Evolutionary conservation across 2,329 filamentous ascomycete genomes (phyloP), one percentile per base, ranked within the genome.

Genomic region (Fusarium cyanostomum): DNA sequence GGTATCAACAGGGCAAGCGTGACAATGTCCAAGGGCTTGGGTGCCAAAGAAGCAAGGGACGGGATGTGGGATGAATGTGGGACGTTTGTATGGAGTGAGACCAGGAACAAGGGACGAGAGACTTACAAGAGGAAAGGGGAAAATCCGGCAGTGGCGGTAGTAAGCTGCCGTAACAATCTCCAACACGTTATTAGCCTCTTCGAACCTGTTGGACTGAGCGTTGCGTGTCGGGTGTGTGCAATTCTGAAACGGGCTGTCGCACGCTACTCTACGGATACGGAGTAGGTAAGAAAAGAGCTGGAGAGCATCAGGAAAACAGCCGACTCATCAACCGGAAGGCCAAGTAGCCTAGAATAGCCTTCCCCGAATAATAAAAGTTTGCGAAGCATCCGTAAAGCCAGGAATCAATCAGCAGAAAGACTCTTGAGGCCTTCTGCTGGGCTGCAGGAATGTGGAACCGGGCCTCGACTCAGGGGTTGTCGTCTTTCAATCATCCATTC

Each of bases 21-120:
- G 49, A 63, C 43, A 27, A 55, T 55, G 27, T 44, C 41, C 58
- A 58, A 55, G 52, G 52, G 48, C 49, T 62, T 48, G 43, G 37
- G 44, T 49, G 46, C 48, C 51, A 58, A 59, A 62, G 62, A 59
- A 65, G 62, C 62, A 59, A 63, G 62, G 42, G 62, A 66, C 53
- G 42, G 41, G 35, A 58, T 59, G 62, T 53, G 51, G 55, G 55
- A 60, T 51, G 55, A 51, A 35, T 45, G 45, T 37, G 38, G 35
- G 35, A 50, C 35, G 34, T 50, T 62, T 58, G 61, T 26, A 65
- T 48, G 9, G 39, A 56, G 51, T 41, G 39, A 21, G 42, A 38
- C 62, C 41, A 63, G 62, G 62, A 66, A 55, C 62, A 66, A 59
- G 62, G 62, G 57, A 66, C 44, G 16, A 63, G 11, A 31, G 48